Evolutionary conservation across 805 yeast species (phyloP), one percentile per base, ranked within the genome.

Genomic region (Pichia ethanolica): DNA sequence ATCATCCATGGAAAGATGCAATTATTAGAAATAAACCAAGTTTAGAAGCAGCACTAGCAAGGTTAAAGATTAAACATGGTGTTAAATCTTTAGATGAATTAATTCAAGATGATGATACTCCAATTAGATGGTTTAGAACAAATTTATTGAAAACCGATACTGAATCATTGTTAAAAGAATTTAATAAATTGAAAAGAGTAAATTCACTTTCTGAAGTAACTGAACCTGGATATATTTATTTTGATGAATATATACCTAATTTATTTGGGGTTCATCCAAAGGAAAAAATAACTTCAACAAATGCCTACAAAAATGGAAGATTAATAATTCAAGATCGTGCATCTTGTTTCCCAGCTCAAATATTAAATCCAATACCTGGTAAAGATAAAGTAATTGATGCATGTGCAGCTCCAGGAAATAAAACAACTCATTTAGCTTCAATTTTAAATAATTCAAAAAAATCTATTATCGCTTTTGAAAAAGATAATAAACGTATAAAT

Each of bases 391-490:
- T 89, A 10, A 86, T 93, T 42, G 99, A 93, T 68, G 85, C 97
- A 1, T 90, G 97, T 69, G 90, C 98, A 3, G 99, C 99, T 0
- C 99, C 99, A 5, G 99, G 99, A 5, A 93, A 93, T 66, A 95
- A 93, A 64, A 93, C 99, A 0, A 88, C 97, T 0, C 98, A 91
- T 67, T 69, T 84, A 26, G 96, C 97, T 0, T 79, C 93, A 0
- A 71, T 78, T 45, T 66, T 88, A 26, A 56, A 60, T 4, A 67
- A 68, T 37, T 56, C 67, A 2, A 69, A 71, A 0, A 46, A 55
- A 13, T 76, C 78, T 5, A 81, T 89, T 9, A 74, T 74, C 57
- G 99, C 99, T 0, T 93, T 89, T 67, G 99, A 93, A 66, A 78
- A 89, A 61, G 96, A 93, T 61, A 70, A 74, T 3, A 76, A 77